Percentiles rank a stretch among this genome's conserved stretches.
Conservation (phyloP, 208 protist species). For the Lotmaria passim region DNA sequence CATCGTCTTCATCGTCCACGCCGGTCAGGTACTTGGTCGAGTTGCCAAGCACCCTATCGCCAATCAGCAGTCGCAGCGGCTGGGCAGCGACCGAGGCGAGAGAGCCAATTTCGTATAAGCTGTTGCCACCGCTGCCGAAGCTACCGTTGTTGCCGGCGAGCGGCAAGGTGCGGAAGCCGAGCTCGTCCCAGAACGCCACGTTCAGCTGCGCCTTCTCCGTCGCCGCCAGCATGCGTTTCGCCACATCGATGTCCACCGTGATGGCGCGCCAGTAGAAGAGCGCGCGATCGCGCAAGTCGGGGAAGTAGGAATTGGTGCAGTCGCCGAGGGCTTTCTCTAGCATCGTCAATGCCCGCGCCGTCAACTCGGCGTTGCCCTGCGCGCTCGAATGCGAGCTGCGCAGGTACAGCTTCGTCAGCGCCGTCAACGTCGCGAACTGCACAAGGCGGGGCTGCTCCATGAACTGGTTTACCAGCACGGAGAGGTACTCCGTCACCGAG, state of each 20-base stretch:
- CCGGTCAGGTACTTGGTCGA: constrained; percentile 17
- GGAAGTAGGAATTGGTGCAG: constrained; percentile 90
- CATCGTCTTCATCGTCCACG: constrained; percentile 18
- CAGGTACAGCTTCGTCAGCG: constrained; percentile 97
- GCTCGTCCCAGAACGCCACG: constrained; percentile 14
- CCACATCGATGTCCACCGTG: constrained; percentile 89
- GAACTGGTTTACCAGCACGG: constrained; percentile 96
- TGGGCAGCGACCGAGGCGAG: constrained; percentile 42
- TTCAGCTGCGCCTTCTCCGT: constrained; percentile 19
- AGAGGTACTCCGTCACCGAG: constrained; percentile 90
- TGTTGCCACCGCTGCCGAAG: no score
- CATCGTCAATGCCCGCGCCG: constrained; percentile 53
- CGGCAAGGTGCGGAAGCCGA: not conserved
- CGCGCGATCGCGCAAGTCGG: constrained; percentile 97
- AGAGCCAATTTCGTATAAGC: constrained; percentile 41
- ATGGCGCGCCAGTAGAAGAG: constrained; percentile 99
- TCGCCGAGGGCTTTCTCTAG: constrained; percentile 87
- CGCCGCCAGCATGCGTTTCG: constrained; percentile 80
- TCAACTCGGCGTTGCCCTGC: not conserved
- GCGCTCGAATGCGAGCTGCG: constrained; percentile 35
- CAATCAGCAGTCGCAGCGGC: constrained; percentile 40
- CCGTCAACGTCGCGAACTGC: constrained; percentile 97
- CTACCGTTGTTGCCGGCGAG: not conserved
- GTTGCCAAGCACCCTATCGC: constrained; percentile 19
- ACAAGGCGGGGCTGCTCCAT: constrained; percentile 91